Conservation (phyloP, 73 alveolate genomes). For the Urostyla sp. region DNA sequence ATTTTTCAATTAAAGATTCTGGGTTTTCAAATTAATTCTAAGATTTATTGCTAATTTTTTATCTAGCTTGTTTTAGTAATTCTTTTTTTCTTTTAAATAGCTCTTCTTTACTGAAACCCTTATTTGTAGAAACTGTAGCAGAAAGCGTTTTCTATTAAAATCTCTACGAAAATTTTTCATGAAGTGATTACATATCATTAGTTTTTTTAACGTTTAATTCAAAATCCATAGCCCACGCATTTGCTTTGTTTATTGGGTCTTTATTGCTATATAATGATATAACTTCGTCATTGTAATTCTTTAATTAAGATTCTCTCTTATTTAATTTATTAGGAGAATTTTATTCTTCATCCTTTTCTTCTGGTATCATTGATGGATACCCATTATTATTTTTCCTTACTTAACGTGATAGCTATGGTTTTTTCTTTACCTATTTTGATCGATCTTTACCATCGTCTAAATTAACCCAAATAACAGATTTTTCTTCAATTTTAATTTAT, state of each 20-base stretch:
- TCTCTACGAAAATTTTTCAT: conserved; percentile 15
- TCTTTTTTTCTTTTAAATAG: conserved; percentile 53
- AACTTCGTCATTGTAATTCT: neutral
- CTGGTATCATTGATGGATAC: conserved; percentile 19
- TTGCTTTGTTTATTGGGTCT: neutral
- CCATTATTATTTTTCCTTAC: neutral
- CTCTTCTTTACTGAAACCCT: conserved; percentile 60
- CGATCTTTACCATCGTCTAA: too few species aligned
- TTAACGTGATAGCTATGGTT: too few species aligned
- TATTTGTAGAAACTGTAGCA: neutral
- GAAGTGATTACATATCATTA: neutral
- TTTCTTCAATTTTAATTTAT: too few species aligned
- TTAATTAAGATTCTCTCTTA: neutral
- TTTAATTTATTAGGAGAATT: neutral
- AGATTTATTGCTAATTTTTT: neutral
- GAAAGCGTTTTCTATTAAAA: neutral
- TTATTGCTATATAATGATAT: neutral
- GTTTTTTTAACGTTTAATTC: neutral
- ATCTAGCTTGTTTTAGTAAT: conserved; percentile 32
- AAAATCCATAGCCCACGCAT: conserved; percentile 48
- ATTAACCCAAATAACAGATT: too few species aligned
- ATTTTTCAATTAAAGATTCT: neutral
- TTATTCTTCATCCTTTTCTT: conserved; percentile 37
- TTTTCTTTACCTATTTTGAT: too few species aligned
- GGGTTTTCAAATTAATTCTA: neutral